A percentile compares a stretch with the other conserved stretches of the same genome.
phyloP scores from a whole-genome alignment of 805 yeast species.

The Wickerhamiella kurtzmanii region DNA sequence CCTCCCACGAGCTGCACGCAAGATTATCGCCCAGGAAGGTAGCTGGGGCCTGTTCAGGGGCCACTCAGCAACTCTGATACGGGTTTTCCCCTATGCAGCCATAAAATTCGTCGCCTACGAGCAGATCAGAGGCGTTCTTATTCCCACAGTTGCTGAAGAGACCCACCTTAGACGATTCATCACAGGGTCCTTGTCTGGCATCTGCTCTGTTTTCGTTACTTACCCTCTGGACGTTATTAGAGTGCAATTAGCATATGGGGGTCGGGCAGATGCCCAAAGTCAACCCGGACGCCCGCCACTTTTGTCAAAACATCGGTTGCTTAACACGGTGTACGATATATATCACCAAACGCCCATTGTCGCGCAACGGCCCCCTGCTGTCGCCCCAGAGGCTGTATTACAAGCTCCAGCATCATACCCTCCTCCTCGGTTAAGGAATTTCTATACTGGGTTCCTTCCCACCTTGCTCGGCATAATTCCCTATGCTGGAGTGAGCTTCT shows the following conservation, averaged over 20 bases:
- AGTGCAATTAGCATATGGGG: slow-evolving; percentile 74
- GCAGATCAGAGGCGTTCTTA: slow-evolving; percentile 67
- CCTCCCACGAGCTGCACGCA: slow-evolving; percentile 52
- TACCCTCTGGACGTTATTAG: slow-evolving; percentile 86
- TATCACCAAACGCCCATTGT: slow-evolving; percentile 14
- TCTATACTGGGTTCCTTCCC: slow-evolving; percentile 88
- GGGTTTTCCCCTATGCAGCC: slow-evolving; percentile 95
- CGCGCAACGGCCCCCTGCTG: no score
- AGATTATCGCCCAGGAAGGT: slow-evolving; percentile 61
- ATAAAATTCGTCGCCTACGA: slow-evolving; percentile 94
- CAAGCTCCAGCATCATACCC: no score
- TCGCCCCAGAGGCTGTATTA: slow-evolving; percentile 20
- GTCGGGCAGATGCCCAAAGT: background rate
- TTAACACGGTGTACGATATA: slow-evolving; percentile 22
- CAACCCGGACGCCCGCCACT: slow-evolving; percentile 4
- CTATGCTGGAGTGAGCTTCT: slow-evolving; percentile 93
- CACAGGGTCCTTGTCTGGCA: slow-evolving; percentile 86
- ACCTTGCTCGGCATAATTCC: slow-evolving; percentile 94
- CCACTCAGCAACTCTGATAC: slow-evolving; percentile 78
- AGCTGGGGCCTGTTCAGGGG: slow-evolving; percentile 78
- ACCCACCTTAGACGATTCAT: slow-evolving; percentile 66
- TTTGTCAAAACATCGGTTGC: slow-evolving; percentile 17
- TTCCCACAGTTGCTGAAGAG: slow-evolving; percentile 62
- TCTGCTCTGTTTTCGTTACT: slow-evolving; percentile 72
- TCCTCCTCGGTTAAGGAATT: slow-evolving; percentile 34